Base-by-base conservation (phyloP, 2,329 filamentous ascomycete genomes). In the Pestalotiopsis sp. region DNA sequence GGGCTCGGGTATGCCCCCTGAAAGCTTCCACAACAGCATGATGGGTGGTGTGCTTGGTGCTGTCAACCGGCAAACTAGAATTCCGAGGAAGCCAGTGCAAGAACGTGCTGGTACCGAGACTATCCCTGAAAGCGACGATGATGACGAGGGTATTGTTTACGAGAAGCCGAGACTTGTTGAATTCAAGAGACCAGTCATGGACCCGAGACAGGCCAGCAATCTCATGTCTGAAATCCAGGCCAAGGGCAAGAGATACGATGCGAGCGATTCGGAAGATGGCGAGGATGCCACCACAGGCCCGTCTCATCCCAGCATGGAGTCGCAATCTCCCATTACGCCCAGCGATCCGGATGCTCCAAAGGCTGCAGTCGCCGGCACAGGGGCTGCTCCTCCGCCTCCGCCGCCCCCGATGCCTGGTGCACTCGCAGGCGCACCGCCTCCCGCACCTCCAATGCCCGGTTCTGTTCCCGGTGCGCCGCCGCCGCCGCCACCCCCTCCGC, bases 81-180 rank as follows among this genome's bases (percentile, higher is more conserved):
- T 89, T 62, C 79, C 84, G 31, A 84, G 88, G 64, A 89, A 89
- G 74, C 87, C 88, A 6, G 77, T 89, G 69, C 80, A 81, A 67
- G 75, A 73, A 14, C 74, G 78, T 70, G 78, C 74, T 52, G 31
- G 31, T 36, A 36, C 31, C 31, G 74, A 75, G 20, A 68, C 75
- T 61, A 71, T 75, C 69, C 66, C 75, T 70, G 65, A 74, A 36
- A 73, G 72, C 41, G 77, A 87, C 78, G 80, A 84, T 75, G 82
- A 83, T 38, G 86, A 89, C 62, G 90, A 91, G 49, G 89, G 86
- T 36, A 84, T 91, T 56, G 81, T 95, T 27, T 92, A 91, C 72
- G 93, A 95, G 81, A 95, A 91, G 80, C 93, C 95, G 52, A 89
- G 91, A 67, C 83, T 97, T 64, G 89, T 97, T 68, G 88, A 96